These are phyloP conservation scores for Oxyria digyna DNA, from an alignment of 148 eudicot species.

Conservation along the genomic window DNA sequence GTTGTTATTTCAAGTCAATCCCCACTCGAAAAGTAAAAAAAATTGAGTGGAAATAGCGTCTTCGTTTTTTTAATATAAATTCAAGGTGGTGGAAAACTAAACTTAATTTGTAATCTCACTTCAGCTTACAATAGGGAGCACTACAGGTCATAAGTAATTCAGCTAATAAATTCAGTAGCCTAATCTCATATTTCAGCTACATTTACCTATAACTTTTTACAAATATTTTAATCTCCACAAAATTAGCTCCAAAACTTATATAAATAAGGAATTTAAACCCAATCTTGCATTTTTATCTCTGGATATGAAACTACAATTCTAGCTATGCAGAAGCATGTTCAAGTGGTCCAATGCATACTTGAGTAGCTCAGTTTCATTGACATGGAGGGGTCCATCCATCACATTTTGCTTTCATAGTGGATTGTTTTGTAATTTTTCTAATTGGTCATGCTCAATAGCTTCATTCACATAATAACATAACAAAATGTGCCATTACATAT, in stretches of 20 bases:
- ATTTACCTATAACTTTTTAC: too few relatives aligned
- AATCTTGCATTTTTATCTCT: background rate
- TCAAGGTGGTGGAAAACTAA: too few relatives aligned
- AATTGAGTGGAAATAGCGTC: too few relatives aligned
- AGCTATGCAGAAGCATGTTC: background rate
- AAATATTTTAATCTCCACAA: too few relatives aligned
- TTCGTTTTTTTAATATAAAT: too few relatives aligned
- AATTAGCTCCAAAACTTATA: background rate
- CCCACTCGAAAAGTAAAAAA: too few relatives aligned
- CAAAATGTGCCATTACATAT: background rate
- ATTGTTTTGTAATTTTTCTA: background rate
- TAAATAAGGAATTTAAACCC: background rate
- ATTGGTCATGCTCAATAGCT: background rate
- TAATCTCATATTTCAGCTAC: too few relatives aligned
- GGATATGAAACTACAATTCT: background rate
- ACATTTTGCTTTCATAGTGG: background rate
- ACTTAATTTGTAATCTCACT: too few relatives aligned
- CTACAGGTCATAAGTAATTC: too few relatives aligned
- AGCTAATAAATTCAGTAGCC: too few relatives aligned
- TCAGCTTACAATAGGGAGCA: too few relatives aligned
- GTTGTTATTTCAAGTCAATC: too few relatives aligned
- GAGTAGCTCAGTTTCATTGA: slow-evolving; percentile 1
- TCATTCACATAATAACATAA: background rate
- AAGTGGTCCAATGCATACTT: background rate
- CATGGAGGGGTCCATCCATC: background rate